Base-by-base conservation (phyloP, 192 early-diverging fungal species). In the Umbelopsis vinacea region DNA sequence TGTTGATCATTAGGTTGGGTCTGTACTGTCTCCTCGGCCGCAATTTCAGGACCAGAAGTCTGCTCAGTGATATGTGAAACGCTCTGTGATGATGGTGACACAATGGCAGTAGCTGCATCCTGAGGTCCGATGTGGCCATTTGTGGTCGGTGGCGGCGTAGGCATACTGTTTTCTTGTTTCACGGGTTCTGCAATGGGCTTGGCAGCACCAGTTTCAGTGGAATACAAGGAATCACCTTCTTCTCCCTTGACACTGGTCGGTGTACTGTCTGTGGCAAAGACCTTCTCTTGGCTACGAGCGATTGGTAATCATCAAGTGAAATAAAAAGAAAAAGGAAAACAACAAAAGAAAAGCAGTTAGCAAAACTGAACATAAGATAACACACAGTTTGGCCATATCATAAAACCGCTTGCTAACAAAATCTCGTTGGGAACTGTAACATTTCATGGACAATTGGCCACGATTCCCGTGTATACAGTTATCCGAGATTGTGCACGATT, bases 161-260 rank as follows among this genome's bases (percentile, higher is more conserved):
- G 57, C 57, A 63, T 63, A 63, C 57, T 63, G 33, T 63, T 63
- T 33, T 63, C 33, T 63, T 63, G 57, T 63, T 63, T 14, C 33
- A 63, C 26, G 33, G 57, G 57, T 63, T 63, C 57, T n/a, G 57
- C 33, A 8, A 63, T 63, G 14, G 57, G 57, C 57, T 63, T 63
- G 33, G 57, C 57, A 63, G 33, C 57, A 17, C 33, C 57, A 63
- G 57, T 38, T 63, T 63, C 57, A 17, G 12, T 29, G 15, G 57
- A 14, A 63, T 38, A 63, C 12, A 63, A 17, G 33, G 57, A 63
- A 17, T 63, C 57, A 29, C 17, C 33, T 35, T 63, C 57, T 63
- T 63, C 57, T 29, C 57, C 57, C 12, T 63, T 63, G 7, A 63
- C 57, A 37, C 57, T 63, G 17, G 57, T 63, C 15, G 57, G 57